Base-by-base conservation (phyloP, 768 basidiomycete genomes). In the Leccinum rimulosum region DNA sequence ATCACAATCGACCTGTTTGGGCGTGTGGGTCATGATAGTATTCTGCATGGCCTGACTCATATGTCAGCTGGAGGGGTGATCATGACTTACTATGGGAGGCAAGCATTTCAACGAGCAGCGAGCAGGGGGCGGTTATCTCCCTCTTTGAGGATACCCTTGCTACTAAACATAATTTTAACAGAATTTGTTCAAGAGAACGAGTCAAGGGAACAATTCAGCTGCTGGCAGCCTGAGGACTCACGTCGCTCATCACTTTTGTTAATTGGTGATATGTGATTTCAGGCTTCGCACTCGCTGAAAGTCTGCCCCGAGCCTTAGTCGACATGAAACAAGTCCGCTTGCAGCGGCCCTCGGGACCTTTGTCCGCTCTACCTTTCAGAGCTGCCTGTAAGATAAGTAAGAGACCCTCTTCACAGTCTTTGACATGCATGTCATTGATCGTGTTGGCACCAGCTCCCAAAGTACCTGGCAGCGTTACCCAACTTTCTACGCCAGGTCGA, bases 321-420 rank as follows among this genome's bases (percentile, higher is more conserved):
- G 66, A 50, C n/a, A n/a, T 11, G 30, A 5, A 28, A 4, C 3
- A 2, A 19, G 7, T 7, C 9, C 7, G 68, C 77, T 59, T 56
- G 80, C 79, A 80, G 49, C 77, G 62, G 19, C 79, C 80, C 48
- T 79, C 70, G 5, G 67, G 63, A 2, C 78, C 79, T 55, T 79
- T 76, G 30, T 76, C 76, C 2, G 79, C 78, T 49, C 66, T 73
- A 3, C 76, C 79, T 49, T 77, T 70, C 12, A 79, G 61, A 4
- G 77, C 77, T 6, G 75, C 76, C 30, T 77, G 71, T 35, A 81
- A 65, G 35, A 80, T 64, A 19, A 70, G 64, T 33, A 33, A 25
- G 25, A 25, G 25, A 22, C 74, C 75, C 50, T 62, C 64, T 0
- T 74, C 25, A 25, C 74, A 72, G 54, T 81, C 80, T 52, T 73